phyloP scores from a whole-genome alignment of 352 stramenopile species.

The Globisporangium echinulatum region DNA sequence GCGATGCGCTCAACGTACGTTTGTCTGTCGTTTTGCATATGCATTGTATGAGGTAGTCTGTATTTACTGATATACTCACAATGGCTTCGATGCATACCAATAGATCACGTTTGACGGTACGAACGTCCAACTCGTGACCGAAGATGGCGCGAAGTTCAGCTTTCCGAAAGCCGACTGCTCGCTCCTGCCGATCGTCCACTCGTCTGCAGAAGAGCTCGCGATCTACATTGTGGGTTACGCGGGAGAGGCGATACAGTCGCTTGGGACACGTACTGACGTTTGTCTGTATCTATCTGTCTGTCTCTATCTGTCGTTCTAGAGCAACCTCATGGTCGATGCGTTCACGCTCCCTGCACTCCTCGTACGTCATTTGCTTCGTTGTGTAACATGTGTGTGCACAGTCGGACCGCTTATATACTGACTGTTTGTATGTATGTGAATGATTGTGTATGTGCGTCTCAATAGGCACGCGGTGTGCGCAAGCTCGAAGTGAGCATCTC shows the following conservation, averaged over 20 bases:
- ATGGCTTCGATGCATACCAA: neutral
- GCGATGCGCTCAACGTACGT: conserved; percentile 85
- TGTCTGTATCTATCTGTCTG: neutral
- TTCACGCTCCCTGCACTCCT: conserved; percentile 76
- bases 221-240: conserved; percentile 86
- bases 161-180: conserved; percentile 94
- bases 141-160: conserved; percentile 93
- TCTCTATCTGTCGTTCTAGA: conserved; percentile 24
- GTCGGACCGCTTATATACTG: too few relatives aligned
- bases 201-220: conserved; percentile 94
- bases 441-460: neutral
- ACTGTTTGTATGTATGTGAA: neutral
- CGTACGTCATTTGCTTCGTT: conserved; percentile 19
- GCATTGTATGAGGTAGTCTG: too few relatives aligned
- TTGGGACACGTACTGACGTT: neutral
- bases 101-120: conserved; percentile 79
- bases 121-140: conserved; percentile 90
- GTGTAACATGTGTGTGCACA: neutral
- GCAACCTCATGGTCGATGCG: conserved; percentile 80
- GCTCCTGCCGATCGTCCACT: conserved; percentile 95
- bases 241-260: neutral
- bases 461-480: conserved; percentile 61
- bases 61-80: too few relatives aligned
- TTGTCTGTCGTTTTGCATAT: neutral
- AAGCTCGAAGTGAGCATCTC: conserved; percentile 94